Base-by-base conservation (phyloP, 2,329 filamentous ascomycete species). In the Botrytis sinoallii region DNA sequence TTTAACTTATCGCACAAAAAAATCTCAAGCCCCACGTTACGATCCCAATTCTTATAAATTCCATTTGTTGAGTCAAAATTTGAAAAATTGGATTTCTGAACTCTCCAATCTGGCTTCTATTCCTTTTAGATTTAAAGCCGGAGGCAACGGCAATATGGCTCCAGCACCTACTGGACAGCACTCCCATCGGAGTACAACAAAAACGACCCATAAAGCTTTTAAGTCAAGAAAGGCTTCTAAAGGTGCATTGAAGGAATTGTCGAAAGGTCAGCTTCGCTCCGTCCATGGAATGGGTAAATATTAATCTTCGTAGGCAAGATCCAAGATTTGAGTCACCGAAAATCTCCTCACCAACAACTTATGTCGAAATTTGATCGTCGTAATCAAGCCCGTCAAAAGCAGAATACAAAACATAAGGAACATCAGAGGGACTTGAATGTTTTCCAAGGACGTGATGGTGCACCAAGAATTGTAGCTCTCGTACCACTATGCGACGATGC, bases 321-420 rank as follows among this genome's bases (percentile, higher is more conserved):
- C 68, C 91, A 87, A 72, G 85, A 89, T 79, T 93, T 97, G 81
- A 89, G 88, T 79, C 86, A 87, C 79, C 90, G 95, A 80, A 97
- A 93, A 83, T 97, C 95, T 25, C 93, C 93, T 72, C 94, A 97
- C 82, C 96, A 99, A 82, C 94, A 97, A 85, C 90, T 98, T 84
- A 95, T 98, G 93, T 97, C 94, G 74, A 99, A 98, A 84, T 89
- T 99, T 82, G 94, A 97, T 83, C 92, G 96, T 75, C 91, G 94
- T 79, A 98, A 99, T 83, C 94, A 97, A 85, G 93, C 94, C 78
- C 95, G 95, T 83, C 96, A 99, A 86, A 91, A 92, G 82, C 93
- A 95, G 79, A 85, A 92, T 75, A 87, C 90, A 78, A 98, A 98
- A 84, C 90, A 94, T 81, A 91, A 91, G 81, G 94, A 96, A 79